These are phyloP conservation scores for Eucalyptus camaldulensis DNA, from an alignment of 345 rosid genomes.

Conservation along the genomic window DNA sequence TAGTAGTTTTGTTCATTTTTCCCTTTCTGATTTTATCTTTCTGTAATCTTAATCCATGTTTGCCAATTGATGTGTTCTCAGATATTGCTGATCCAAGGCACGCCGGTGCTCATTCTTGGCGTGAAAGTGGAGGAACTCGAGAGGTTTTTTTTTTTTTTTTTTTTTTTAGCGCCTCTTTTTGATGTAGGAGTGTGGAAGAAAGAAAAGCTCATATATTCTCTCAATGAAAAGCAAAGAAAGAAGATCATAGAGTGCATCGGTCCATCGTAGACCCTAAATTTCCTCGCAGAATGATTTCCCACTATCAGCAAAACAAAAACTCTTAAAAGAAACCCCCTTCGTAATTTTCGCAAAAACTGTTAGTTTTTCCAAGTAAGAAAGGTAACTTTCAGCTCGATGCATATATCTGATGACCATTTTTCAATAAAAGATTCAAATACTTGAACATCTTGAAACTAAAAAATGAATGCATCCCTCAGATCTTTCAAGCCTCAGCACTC, in stretches of 20 bases:
- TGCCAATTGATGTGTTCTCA: background rate
- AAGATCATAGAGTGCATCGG: background rate
- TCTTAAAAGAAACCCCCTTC: background rate
- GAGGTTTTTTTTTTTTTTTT: background rate
- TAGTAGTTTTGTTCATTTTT: background rate
- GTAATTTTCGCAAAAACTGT: background rate
- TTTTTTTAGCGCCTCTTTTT: background rate
- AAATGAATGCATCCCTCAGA: background rate
- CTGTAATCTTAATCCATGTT: background rate
- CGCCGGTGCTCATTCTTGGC: background rate
- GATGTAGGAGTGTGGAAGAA: background rate
- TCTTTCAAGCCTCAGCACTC: background rate
- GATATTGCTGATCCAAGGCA: background rate
- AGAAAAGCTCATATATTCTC: background rate
- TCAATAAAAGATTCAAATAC: background rate
- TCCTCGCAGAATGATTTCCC: background rate
- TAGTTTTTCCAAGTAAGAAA: background rate
- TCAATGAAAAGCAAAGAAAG: background rate
- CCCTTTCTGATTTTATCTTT: background rate
- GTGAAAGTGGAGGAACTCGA: background rate
- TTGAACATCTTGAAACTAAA: background rate
- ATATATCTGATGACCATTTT: background rate
- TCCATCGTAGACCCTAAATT: background rate
- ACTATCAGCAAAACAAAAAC: background rate
- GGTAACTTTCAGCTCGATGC: background rate